Percentiles rank a stretch among this genome's conserved stretches.
phyloP scores from a whole-genome alignment of 2,329 filamentous ascomycete genomes.

The Colletotrichum sp. region DNA sequence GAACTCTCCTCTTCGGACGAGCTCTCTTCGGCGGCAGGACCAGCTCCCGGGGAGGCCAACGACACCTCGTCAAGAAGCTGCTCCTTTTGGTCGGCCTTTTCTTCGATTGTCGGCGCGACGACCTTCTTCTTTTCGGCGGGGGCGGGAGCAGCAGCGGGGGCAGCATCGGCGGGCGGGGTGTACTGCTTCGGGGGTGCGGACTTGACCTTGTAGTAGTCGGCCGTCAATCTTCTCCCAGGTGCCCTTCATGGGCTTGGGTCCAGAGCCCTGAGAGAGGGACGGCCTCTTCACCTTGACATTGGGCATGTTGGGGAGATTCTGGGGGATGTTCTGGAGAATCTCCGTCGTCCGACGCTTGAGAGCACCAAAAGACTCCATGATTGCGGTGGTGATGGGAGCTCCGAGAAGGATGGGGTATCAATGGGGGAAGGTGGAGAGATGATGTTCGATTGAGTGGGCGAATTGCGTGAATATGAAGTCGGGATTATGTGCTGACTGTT shows the following conservation, averaged over 20 bases:
- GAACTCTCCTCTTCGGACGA: neutral
- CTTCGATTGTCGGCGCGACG: constrained; percentile 22
- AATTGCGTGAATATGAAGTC: constrained; percentile 10
- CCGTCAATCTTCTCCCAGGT: constrained; percentile 66
- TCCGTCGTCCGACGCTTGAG: constrained; percentile 62
- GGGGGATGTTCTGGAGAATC: constrained; percentile 54
- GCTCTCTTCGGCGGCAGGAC: constrained; percentile 24
- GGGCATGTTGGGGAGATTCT: constrained; percentile 46
- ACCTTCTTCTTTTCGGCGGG: constrained; percentile 3
- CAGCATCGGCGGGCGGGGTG: constrained; percentile 20
- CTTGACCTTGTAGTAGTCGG: constrained; percentile 65
- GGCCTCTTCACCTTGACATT: constrained; percentile 23
- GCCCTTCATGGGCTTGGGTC: constrained; percentile 49
- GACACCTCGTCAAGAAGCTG: constrained; percentile 48
- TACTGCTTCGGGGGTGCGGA: constrained; percentile 43
- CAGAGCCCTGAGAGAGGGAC: constrained; percentile 3
- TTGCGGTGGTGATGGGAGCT: neutral
- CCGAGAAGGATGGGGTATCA: neutral
- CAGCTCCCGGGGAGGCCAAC: constrained; percentile 36
- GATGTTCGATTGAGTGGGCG: neutral
- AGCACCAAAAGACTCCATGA: constrained; percentile 58
- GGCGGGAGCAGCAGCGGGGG: constrained; percentile 14
- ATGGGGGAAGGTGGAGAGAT: neutral
- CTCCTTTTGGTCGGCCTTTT: constrained; percentile 30
- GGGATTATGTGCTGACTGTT: constrained; percentile 13